Evolutionary conservation across 2,329 filamentous ascomycete species (phyloP).

Genomic region (Decorospora gaudefroyi): DNA sequence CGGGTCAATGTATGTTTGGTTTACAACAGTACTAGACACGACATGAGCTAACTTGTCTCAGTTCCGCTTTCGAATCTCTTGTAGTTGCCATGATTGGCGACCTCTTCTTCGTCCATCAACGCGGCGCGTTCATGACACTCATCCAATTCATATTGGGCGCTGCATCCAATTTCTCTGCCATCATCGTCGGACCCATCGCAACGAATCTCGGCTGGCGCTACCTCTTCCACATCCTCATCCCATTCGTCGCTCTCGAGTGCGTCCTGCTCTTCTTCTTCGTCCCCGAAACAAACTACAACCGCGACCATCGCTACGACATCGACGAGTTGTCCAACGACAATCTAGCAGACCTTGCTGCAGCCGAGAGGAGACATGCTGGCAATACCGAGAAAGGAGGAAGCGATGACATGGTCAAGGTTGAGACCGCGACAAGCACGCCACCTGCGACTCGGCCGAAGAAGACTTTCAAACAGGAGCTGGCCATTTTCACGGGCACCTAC

Average conservation of each 20-base stretch:
- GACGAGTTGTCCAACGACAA: constrained; percentile 38
- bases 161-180: constrained; percentile 44
- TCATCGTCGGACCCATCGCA: constrained; percentile 45
- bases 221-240: constrained; percentile 55
- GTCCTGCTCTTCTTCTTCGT: constrained; percentile 56
- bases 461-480: constrained; percentile 44
- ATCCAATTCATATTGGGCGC: constrained; percentile 46
- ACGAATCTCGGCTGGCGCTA: constrained; percentile 46
- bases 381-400: constrained; percentile 11
- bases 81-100: constrained; percentile 46
- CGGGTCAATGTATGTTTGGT: constrained; percentile 20
- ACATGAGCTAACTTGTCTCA: constrained; percentile 24
- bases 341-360: constrained; percentile 31
- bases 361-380: constrained; percentile 28
- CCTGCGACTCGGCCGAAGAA: constrained; percentile 38
- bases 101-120: constrained; percentile 46
- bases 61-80: constrained; percentile 44
- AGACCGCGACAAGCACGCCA: constrained; percentile 24
- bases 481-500: constrained; percentile 49
- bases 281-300: constrained; percentile 57
- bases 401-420: constrained; percentile 25
- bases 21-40: neutral
- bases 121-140: constrained; percentile 41
- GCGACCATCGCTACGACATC: constrained; percentile 45
- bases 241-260: constrained; percentile 53